Evolutionary conservation across 2,329 filamentous ascomycete genomes (phyloP), one percentile per base, ranked within the genome.

Genomic region (Alternaria burnsii): DNA sequence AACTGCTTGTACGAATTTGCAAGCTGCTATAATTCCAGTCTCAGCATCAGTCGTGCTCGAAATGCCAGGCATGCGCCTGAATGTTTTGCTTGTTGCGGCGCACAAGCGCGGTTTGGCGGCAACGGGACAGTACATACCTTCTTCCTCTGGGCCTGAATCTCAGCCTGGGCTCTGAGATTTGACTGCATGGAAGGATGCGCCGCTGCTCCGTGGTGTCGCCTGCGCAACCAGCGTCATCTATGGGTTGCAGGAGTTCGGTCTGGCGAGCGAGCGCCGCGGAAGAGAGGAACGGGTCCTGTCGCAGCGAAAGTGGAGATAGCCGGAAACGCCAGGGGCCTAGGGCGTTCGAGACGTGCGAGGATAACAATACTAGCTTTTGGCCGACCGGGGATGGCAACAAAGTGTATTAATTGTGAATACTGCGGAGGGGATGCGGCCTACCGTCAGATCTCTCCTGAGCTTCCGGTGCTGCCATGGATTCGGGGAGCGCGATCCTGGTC

Each of bases 1-100:
- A 99, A 87, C 82, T 97, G 91, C 83, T 97, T 92, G 83, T 99
- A 99, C 71, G 95, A 98, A 81, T 90, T 92, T 78, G 94, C 93
- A 84, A 99, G 94, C 94, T 97, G 80, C 60, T 62, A 57, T 62
- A 55, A 46, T 60, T 51, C 50, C 32, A 54, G 55, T 40, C 41
- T 63, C 53, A 63, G 58, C 61, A 41, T 54, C 10, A 20, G 42
- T 52, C 26, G 28, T 38, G 20, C 40, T 28, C 14, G 51, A 22
- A 26, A 46, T 47, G 47, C 46, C 36, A 24, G 51, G 28, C 32
- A 46, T 47, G 47, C 46, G 54, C 38, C 42, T 48, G 43, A 18
- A 34, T 54, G 46, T 34, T 52, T 61, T 58, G 55, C 51, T 55
- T 60, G 57, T 55, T 51, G 52, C 34, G 36, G 38, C 44, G 44